Base-by-base conservation (phyloP, 148 eudicot genomes). In the Camellia japonica region DNA sequence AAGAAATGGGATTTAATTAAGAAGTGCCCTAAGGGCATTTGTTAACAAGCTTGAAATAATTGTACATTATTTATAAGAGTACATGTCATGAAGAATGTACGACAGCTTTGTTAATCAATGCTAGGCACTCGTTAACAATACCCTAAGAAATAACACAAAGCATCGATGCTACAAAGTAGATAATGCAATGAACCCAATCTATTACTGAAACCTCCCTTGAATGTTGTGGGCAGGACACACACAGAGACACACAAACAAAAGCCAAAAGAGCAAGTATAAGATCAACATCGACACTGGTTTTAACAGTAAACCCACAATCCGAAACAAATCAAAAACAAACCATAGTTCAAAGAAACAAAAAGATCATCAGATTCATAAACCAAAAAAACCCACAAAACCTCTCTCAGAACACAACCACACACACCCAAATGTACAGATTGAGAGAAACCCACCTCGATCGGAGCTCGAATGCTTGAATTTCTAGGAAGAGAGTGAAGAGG, bases 231-330 rank as follows among this genome's bases (percentile, higher is more conserved):
- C 77, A 42, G 41, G 20, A 49, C 58, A 71, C 6, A 72, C 38
- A 56, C 63, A 74, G 51, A 74, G 23, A 19, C 77, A 59, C 23
- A 74, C 3, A 74, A 74, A 73, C 77, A 15, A 61, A 41, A 14
- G 41, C 77, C 55, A 6, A 63, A 13, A 20, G 7, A 12, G 5
- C 9, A 63, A 43, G 16, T 16, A 73, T 14, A 61, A 63, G 69
- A 75, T 62, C 38, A 75, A 75, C 47, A 42, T 44, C 4, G 20
- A 76, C 5, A 16, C 12, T 20, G 7, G 51, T n/a, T 46, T 59
- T 16, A 9, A 7, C 52, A 5, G 2, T 10, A 42, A 75, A 10
- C 41, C 68, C 66, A 75, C 58, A 44, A n/a, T 15, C 44, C 16
- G 6, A 8, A 41, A 15, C 52, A 42, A 19, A 15, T 67, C 8